Evolutionary conservation across 768 basidiomycete species (phyloP).

Genomic region (Trametes cubensis): DNA sequence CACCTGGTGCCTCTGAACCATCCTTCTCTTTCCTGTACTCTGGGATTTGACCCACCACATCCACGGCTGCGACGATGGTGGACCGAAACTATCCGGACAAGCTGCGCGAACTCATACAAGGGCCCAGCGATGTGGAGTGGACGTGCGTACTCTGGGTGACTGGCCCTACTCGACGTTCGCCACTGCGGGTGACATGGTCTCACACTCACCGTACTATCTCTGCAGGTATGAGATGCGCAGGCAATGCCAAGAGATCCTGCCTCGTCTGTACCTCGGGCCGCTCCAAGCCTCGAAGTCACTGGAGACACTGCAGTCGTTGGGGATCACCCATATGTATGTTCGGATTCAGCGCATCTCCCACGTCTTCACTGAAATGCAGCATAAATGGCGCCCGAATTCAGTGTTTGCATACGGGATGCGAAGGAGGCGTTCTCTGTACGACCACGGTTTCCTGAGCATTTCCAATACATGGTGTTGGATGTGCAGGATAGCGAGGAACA

Average conservation of each 20-base stretch:
- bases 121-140: slow-evolving; percentile 85
- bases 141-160: slow-evolving; percentile 48
- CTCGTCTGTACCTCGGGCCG: slow-evolving; percentile 81
- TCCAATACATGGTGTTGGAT: slow-evolving; percentile 79
- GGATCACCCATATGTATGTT: slow-evolving; percentile 80
- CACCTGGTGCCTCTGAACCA: no score
- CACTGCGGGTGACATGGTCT: not conserved
- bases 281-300: slow-evolving; percentile 87
- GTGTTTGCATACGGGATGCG: slow-evolving; percentile 85
- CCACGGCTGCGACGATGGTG: not conserved
- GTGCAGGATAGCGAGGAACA: slow-evolving; percentile 94
- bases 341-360: not conserved
- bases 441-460: slow-evolving; percentile 80
- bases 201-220: not conserved
- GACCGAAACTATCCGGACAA: slow-evolving; percentile 32
- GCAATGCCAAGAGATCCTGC: slow-evolving; percentile 91
- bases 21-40: not conserved
- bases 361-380: not conserved
- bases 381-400: slow-evolving; percentile 32
- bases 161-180: not conserved
- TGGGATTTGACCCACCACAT: not conserved
- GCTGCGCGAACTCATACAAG: slow-evolving; percentile 69
- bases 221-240: slow-evolving; percentile 90
- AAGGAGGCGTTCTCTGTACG: slow-evolving; percentile 90
- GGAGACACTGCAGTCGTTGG: slow-evolving; percentile 61